A percentile compares a stretch with the other conserved stretches of the same genome.
Conservation (phyloP, 2,329 filamentous ascomycete species). For the Sporothrix brasiliensis region DNA sequence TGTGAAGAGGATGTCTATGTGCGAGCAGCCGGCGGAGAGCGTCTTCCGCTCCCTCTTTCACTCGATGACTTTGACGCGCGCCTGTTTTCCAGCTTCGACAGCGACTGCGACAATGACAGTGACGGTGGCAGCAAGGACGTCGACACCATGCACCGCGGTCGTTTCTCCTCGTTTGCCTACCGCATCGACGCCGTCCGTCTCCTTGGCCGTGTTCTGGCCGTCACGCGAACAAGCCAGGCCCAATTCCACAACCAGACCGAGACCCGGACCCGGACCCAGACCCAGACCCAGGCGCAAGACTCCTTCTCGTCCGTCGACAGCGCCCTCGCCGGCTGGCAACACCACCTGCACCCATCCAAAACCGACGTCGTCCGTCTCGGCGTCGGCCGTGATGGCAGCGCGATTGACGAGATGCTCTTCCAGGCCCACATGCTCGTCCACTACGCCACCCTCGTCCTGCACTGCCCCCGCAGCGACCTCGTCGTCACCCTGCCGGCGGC, state of each 20-base stretch:
- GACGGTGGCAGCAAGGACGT: background rate
- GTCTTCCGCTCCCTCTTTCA: background rate
- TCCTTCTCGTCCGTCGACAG: slow-evolving; percentile 53
- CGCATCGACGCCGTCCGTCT: slow-evolving; percentile 66
- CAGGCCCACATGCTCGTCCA: slow-evolving; percentile 63
- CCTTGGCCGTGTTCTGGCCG: slow-evolving; percentile 56
- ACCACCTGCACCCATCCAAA: slow-evolving; percentile 57
- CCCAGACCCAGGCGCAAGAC: background rate
- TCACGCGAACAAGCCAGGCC: slow-evolving; percentile 9
- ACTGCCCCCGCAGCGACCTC: slow-evolving; percentile 28
- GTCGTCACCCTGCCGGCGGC: slow-evolving; percentile 18
- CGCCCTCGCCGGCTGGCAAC: slow-evolving; percentile 63
- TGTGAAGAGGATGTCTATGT: slow-evolving; percentile 17
- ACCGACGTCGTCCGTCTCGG: slow-evolving; percentile 42
- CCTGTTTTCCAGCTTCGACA: slow-evolving; percentile 17
- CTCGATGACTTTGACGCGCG: slow-evolving; percentile 23
- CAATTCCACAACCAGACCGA: background rate
- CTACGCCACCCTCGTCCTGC: slow-evolving; percentile 27
- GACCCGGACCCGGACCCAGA: no score
- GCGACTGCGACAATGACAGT: background rate
- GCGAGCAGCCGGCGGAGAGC: background rate
- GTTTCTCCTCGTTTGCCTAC: slow-evolving; percentile 63
- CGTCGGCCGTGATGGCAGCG: slow-evolving; percentile 54
- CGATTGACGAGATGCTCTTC: slow-evolving; percentile 68
- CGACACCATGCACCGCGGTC: slow-evolving; percentile 37